Base-by-base conservation (phyloP, 2,329 filamentous ascomycete genomes). In the Fusarium albidum region DNA sequence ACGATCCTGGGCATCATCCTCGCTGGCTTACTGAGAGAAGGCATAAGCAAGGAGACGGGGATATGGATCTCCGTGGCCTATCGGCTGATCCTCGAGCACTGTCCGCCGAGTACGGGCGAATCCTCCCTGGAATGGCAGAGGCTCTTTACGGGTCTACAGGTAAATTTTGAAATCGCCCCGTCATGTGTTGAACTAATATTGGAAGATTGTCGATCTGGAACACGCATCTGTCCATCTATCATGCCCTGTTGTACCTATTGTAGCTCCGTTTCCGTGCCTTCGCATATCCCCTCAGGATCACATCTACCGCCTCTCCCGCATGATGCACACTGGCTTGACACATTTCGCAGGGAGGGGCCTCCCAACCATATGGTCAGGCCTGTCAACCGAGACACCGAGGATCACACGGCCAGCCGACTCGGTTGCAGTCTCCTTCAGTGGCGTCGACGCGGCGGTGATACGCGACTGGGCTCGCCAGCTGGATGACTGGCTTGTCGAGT, bases 51-150 rank as follows among this genome's bases (percentile, higher is more conserved):
- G 18, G 71, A 76, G 41, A 77, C 76, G 2, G 75, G 75, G 1
- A 68, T 77, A 1, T 78, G 75, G 75, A 77, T 78, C 10, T 73
- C 75, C 1, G 68, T 77, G 4, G 76, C 73, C 0, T 77, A 77
- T 52, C 69, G 74, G 1, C 62, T 78, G 5, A 69, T 74, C 5
- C 60, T 78, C 5, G 75, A 77, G 44, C 70, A 76, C 38, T 77
- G 75, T 35, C 75, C 75, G 4, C 69, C 71, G 0, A 67, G 73
- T 25, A 63, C 73, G 6, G 72, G 76, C 35, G 71, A 74, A 31
- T 64, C 65, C n/a, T 71, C 70, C 1, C 61, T 68, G 10, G 73
- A 77, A 44, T 78, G 75, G 76, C 72, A 70, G 5, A 69, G 69
- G 18, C 62, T 78, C 1, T 76, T 77, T 46, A 71, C 70, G 9